These are phyloP conservation scores for Boletus tomentosulus DNA, from an alignment of 768 basidiomycete genomes.

Conservation along the genomic window DNA sequence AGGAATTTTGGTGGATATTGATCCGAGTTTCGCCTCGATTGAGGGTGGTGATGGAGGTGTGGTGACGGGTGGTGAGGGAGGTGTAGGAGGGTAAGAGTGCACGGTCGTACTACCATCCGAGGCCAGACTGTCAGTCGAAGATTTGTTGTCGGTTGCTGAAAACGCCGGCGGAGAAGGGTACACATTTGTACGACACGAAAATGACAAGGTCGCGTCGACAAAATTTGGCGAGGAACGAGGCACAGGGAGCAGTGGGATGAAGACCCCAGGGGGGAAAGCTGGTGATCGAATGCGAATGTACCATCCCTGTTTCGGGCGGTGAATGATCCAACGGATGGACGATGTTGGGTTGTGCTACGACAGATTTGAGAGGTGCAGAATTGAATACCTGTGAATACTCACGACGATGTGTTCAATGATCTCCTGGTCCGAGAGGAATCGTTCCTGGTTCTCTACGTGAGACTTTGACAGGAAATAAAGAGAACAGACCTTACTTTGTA, in stretches of 20 bases:
- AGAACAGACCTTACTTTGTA: slow-evolving; percentile 52
- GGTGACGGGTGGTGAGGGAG: slow-evolving; percentile 33
- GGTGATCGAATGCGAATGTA: slow-evolving; percentile 77
- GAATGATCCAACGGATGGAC: slow-evolving; percentile 68
- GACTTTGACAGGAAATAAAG: not conserved
- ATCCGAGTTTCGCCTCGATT: slow-evolving; percentile 28
- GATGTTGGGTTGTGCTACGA: slow-evolving; percentile 64
- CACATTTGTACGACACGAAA: slow-evolving; percentile 48
- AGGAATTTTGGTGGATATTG: not conserved
- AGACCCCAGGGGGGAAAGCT: slow-evolving; percentile 57
- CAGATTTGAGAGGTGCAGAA: not conserved
- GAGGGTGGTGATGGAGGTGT: slow-evolving; percentile 34
- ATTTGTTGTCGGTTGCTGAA: slow-evolving; percentile 8
- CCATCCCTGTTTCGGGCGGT: slow-evolving; percentile 79
- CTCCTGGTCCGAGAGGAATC: slow-evolving; percentile 67
- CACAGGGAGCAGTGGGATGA: slow-evolving; percentile 52
- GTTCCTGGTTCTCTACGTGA: slow-evolving; percentile 48
- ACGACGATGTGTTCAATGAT: slow-evolving; percentile 74
- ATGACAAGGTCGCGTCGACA: slow-evolving; percentile 47
- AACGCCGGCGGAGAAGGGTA: slow-evolving; percentile 23
- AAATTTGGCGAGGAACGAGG: slow-evolving; percentile 44
- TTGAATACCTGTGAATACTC: slow-evolving; percentile 24
- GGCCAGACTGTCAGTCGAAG: slow-evolving; percentile 25
- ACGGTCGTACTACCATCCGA: slow-evolving; percentile 30
- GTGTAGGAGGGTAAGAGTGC: slow-evolving; percentile 61